A percentile compares a stretch with the other conserved stretches of the same genome.
Conservation (phyloP, 1,139 yeast species). For the Torulaspora globosa region DNA sequence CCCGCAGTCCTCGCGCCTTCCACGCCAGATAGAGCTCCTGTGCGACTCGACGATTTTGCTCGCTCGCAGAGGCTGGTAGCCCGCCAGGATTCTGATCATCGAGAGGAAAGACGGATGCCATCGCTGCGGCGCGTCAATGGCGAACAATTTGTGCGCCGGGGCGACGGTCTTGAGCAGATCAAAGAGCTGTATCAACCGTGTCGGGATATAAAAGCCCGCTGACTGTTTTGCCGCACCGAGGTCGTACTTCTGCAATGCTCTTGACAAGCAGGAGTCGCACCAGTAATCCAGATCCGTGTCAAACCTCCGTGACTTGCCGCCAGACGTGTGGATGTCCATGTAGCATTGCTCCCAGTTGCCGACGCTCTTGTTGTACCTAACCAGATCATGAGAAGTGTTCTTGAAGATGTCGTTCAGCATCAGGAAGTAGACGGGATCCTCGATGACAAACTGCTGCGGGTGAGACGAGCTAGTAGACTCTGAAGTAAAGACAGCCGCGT, state of each 20-base stretch:
- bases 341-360: conserved; percentile 28
- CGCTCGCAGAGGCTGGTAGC: conserved; percentile 9
- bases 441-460: conserved; percentile 17
- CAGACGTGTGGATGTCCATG: conserved; percentile 16
- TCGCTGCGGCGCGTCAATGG: conserved; percentile 26
- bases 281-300: conserved; percentile 24
- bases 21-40: conserved; percentile 9
- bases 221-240: conserved; percentile 1
- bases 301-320: conserved; percentile 13
- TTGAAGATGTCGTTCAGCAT: conserved; percentile 31
- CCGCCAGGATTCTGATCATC: conserved; percentile 13
- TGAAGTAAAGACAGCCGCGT: conserved; percentile 16
- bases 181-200: conserved; percentile 30
- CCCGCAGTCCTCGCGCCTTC: conserved; percentile 8
- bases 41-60: conserved; percentile 7
- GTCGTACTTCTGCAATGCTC: conserved; percentile 1
- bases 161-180: conserved; percentile 20
- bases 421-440: conserved; percentile 33
- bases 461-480: conserved; percentile 6
- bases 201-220: conserved; percentile 25
- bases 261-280: conserved; percentile 22
- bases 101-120: conserved; percentile 12
- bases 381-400: conserved; percentile 30
- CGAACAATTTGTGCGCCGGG: conserved; percentile 31
- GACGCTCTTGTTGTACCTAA: conserved; percentile 13